Evolutionary conservation across 768 basidiomycete species (phyloP), one percentile per base, ranked within the genome.

Genomic region (Lactarius hengduanensis): DNA sequence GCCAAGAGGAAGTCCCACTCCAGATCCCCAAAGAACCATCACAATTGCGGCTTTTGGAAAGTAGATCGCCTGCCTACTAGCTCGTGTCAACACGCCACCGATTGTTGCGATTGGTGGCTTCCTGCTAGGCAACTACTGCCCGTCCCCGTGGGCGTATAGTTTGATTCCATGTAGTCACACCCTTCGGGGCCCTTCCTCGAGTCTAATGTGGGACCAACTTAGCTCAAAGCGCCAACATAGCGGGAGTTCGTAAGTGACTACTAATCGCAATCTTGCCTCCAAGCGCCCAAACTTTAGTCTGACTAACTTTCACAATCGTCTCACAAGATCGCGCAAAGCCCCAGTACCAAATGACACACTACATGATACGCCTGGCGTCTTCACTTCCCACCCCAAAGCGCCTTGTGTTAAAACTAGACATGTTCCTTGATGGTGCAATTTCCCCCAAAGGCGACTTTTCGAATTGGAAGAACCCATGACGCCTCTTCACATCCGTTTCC

Each of bases 381-480:
- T n/a, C 9, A 45, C 20, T 45, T 45, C 20, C 9, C 9, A 4
- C 20, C 20, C 43, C 43, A n/a, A 9, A 7, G 18, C 18, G 43
- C 43, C 43, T 43, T 20, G 43, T n/a, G 20, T 9, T 45, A 16
- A 2, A 9, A n/a, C 20, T 45, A 45, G 43, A 43, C 18, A 13
- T 50, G 50, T 53, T 50, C n/a, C 22, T 53, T 26, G 50, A 53
- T 26, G 26, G 50, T 15, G 50, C 50, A 22, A 22, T 50, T 13
- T n/a, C 4, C n/a, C 45, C 22, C 47, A 50, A 53, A 16, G 6
- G 26, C 26, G 26, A 28, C 22, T 53, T 15, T 53, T 53, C 50
- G 50, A 53, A 53, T 53, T 26, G 50, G 50, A 53, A 53, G 50
- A 53, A 26, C 50, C 13, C 26, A 26, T 53, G 50, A 53, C 50